Conservation (phyloP, 768 basidiomycete genomes). For the Lactifluus subvellereus region DNA sequence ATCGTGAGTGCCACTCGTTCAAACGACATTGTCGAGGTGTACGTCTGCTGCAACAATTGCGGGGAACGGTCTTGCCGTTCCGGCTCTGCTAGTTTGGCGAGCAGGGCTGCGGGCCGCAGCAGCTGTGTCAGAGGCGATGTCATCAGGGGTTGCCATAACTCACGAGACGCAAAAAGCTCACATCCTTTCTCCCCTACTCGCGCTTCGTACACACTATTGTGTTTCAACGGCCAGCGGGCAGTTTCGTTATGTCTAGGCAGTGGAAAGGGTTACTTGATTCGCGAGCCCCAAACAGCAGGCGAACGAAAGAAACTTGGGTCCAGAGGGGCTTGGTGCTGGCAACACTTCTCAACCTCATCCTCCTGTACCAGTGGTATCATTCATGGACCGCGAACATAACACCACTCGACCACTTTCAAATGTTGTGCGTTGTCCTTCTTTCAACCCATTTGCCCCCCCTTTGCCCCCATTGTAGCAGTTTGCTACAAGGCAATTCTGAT, state of each 20-base stretch:
- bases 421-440: slow-evolving; percentile 1
- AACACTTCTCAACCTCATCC: slow-evolving; percentile 1
- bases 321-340: background rate
- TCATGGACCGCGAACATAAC: background rate
- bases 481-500: background rate
- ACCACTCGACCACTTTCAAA: slow-evolving; percentile 19
- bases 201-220: too few relatives aligned
- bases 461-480: background rate
- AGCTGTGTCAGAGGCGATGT: too few relatives aligned
- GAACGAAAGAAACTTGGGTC: slow-evolving; percentile 2
- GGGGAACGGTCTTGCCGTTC: too few relatives aligned
- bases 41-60: too few relatives aligned
- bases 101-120: too few relatives aligned
- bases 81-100: too few relatives aligned
- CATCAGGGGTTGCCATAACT: too few relatives aligned
- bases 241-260: background rate
- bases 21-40: too few relatives aligned
- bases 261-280: background rate
- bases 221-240: background rate
- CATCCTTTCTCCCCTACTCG: too few relatives aligned
- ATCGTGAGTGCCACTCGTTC: too few relatives aligned
- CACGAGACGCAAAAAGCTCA: too few relatives aligned
- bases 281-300: background rate
- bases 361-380: slow-evolving; percentile 1
- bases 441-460: background rate